Evolutionary conservation across 331 rosid species (phyloP), one percentile per base, ranked within the genome.

Genomic region (Saraca asoca): DNA sequence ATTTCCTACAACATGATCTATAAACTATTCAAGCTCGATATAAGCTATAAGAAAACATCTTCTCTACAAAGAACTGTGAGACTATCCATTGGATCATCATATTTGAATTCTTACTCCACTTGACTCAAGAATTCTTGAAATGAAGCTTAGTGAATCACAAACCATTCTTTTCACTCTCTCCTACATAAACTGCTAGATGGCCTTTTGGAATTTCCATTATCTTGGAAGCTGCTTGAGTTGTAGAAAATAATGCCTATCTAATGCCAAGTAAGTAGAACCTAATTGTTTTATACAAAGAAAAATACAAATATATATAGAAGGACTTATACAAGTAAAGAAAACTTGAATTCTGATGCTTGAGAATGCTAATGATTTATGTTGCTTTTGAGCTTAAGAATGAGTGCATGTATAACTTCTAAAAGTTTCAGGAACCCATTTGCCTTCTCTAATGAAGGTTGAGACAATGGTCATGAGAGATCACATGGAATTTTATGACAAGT

Each of bases 41-140:
- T 49, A 41, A 50, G 75, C 68, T 71, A 39, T 34, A 67, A 15
- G 62, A 71, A 80, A 12, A 67, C 11, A 8, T 67, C 69, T 71
- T 75, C 78, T 49, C 62, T 71, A 43, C 78, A 72, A 9, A 73
- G 85, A 58, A 80, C 49, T 58, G 78, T 72, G 43, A 72, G 59
- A 34, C 79, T 68, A 10, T 74, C 71, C 67, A 76, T 63, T 6
- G 76, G 74, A 52, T 80, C 79, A 51, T 71, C 33, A 67, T 46
- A 56, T 57, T 57, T 76, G 41, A 71, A 80, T 52, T 80, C 85
- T 45, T 70, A 68, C 56, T 70, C 61, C 14, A 49, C 61, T 42
- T 38, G 69, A 13, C 70, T 58, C 13, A 57, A 70, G 24, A 72
- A 58, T 2, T 72, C 57, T 41, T 80, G 61, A 34, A 80, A 76